Base-by-base conservation (phyloP, 257 asterid species). In the Capsicum rhomboideum region DNA sequence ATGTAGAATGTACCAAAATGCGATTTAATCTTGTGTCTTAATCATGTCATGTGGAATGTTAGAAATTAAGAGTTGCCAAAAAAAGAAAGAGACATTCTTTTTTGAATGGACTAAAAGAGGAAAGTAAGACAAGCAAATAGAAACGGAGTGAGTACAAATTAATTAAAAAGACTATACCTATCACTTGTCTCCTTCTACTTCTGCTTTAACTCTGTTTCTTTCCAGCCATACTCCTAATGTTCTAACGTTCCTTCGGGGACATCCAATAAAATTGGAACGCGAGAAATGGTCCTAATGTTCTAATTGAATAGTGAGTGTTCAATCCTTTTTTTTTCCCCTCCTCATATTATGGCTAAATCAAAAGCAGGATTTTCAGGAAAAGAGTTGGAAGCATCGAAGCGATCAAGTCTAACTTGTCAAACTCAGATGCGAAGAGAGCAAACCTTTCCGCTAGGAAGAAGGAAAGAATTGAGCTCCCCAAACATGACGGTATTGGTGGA, bases 381-480 rank as follows among this genome's bases (percentile, higher is more conserved):
- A 89, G 86, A 83, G 74, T 23, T 69, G 88, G 91, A 81, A 82
- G 82, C 84, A 54, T 87, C 14, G 83, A 37, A 87, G 87, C 86
- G 86, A 85, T 83, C 67, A 87, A 63, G 87, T 89, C 90, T 31
- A 91, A 88, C 14, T 83, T 88, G 85, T 89, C 93, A 6, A 86
- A 88, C 58, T 83, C 96, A 58, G 90, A 88, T 87, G 93, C 85
- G 12, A 94, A 86, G 84, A 93, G 84, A 83, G 97, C 97, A 79
- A 90, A 91, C 83, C 91, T 94, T 67, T 85, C 91, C 77, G 98
- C 96, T 12, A 84, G 88, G 82, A 93, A 91, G 89, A 94, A 86
- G 88, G 96, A 94, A 89, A 91, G 94, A 85, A 87, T 91, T 29
- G 86, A 86, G 88, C 89, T 94, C 54, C 94, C 97, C 20, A 90